Base-by-base conservation (phyloP, 2,329 filamentous ascomycete species). In the Sarocladium kiliense region DNA sequence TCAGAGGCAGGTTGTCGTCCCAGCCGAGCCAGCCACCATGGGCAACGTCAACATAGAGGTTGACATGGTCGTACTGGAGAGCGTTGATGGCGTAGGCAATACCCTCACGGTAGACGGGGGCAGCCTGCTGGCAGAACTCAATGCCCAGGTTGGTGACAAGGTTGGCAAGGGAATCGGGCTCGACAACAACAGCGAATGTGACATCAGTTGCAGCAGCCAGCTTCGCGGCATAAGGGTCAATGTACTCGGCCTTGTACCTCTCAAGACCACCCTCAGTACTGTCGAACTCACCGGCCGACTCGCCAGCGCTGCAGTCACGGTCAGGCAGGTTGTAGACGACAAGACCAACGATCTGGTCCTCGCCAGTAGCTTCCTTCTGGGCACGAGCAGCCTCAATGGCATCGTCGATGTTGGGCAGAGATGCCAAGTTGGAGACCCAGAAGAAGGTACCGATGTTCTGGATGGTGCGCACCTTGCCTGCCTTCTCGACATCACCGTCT, bases 271-370 rank as follows among this genome's bases (percentile, higher is more conserved):
- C 63, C 16, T 74, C 57, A 18, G 54, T 64, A 51, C 65, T 65
- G 39, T 60, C 61, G 19, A 76, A 68, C 60, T 76, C 74, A n/a
- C 74, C 73, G 0, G 68, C 67, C 14, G 66, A 70, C 59, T 74
- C 71, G 25, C 71, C 73, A 4, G 70, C 72, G n/a, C 67, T 68
- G 66, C 74, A 77, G 63, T 77, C 74, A 2, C 74, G 63, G 57
- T 75, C 73, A 6, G 73, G 73, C 1, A 77, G 65, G 59, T 77
- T 71, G 62, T 77, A 77, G 4, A 76, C 63, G 16, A 77, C 72
- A 21, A 77, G 62, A 7, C 73, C 71, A 4, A 77, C 65, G 47
- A 76, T 71, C 60, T 74, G 64, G 58, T 71, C 65, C 58, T 68
- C 63, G 42, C 68, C 66, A 2, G 69, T 68, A 25, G 56, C 56